Conservation (phyloP, 345 rosid species). For the Gossypium thurberi region DNA sequence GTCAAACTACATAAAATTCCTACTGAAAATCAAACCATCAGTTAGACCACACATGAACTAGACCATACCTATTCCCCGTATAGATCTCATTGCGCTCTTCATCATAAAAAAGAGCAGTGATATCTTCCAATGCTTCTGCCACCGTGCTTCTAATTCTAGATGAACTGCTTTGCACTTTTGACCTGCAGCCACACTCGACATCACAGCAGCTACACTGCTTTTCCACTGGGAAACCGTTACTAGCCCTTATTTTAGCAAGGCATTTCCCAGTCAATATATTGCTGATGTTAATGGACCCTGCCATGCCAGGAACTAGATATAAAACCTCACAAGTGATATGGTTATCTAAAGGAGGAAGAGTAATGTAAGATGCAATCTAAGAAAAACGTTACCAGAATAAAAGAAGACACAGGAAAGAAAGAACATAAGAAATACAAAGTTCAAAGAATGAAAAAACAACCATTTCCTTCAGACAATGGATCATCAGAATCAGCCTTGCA, state of each 20-base stretch:
- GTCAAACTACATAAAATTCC: background rate
- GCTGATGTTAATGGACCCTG: conserved; percentile 89
- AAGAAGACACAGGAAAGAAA: background rate
- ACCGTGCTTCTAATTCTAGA: conserved; percentile 45
- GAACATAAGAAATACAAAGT: background rate
- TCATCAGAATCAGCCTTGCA: conserved; percentile 95
- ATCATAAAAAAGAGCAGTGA: conserved; percentile 68
- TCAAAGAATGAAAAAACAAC: conserved; percentile 28
- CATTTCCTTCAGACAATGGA: conserved; percentile 82
- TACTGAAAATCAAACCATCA: conserved; percentile 12
- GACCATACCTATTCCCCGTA: conserved; percentile 63
- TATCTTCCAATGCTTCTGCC: conserved; percentile 69
- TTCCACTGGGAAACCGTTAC: conserved; percentile 32
- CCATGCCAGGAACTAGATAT: conserved; percentile 28
- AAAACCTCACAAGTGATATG: background rate
- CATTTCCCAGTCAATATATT: conserved; percentile 94
- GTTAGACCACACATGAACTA: conserved; percentile 76
- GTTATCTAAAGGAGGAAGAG: background rate
- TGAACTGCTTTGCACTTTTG: conserved; percentile 17
- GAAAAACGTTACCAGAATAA: background rate
- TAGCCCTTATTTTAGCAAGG: conserved; percentile 72
- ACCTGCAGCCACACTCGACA: conserved; percentile 2
- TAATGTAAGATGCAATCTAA: background rate
- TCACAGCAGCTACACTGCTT: conserved; percentile 17
- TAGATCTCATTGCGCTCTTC: conserved; percentile 76